Percentiles rank a stretch among this genome's conserved stretches.
Conservation (phyloP, 2,329 filamentous ascomycete genomes). For the Exophiala calicioides region DNA sequence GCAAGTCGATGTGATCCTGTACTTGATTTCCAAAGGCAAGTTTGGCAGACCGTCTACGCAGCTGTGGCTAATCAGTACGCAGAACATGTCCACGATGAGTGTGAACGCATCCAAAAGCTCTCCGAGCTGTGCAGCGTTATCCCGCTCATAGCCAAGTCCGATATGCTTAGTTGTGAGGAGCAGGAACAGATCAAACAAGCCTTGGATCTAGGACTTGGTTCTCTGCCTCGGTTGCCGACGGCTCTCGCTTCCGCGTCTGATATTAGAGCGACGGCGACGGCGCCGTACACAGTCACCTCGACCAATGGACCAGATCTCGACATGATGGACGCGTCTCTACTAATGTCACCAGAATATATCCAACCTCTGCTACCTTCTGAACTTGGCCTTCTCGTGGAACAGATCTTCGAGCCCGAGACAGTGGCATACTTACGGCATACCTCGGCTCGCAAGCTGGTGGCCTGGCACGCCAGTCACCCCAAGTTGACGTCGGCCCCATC, state of each 20-base stretch:
- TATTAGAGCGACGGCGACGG: constrained; percentile 15
- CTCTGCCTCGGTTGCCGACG: constrained; percentile 24
- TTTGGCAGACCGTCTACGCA: background rate
- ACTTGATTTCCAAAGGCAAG: constrained; percentile 73
- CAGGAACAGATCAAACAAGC: constrained; percentile 61
- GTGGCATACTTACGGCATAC: constrained; percentile 79
- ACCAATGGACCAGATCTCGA: constrained; percentile 70
- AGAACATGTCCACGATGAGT: constrained; percentile 64
- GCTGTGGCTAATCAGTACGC: constrained; percentile 6
- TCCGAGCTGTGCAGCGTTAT: constrained; percentile 78
- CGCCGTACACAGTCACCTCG: constrained; percentile 77
- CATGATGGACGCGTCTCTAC: constrained; percentile 84
- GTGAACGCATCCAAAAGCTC: constrained; percentile 71
- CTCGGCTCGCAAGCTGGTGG: constrained; percentile 76
- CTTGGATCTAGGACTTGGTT: constrained; percentile 39
- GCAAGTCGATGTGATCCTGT: constrained; percentile 82
- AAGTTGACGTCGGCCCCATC: constrained; percentile 32
- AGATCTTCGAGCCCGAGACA: constrained; percentile 75
- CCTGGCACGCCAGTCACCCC: constrained; percentile 59
- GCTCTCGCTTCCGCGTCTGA: constrained; percentile 6
- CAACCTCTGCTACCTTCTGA: constrained; percentile 79
- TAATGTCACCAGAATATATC: constrained; percentile 91
- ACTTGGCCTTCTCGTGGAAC: constrained; percentile 66
- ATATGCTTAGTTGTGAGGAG: constrained; percentile 63
- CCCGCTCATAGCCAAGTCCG: constrained; percentile 75